Base-by-base conservation (phyloP, 2,329 filamentous ascomycete genomes). In the Ustilaginoidea virens region DNA sequence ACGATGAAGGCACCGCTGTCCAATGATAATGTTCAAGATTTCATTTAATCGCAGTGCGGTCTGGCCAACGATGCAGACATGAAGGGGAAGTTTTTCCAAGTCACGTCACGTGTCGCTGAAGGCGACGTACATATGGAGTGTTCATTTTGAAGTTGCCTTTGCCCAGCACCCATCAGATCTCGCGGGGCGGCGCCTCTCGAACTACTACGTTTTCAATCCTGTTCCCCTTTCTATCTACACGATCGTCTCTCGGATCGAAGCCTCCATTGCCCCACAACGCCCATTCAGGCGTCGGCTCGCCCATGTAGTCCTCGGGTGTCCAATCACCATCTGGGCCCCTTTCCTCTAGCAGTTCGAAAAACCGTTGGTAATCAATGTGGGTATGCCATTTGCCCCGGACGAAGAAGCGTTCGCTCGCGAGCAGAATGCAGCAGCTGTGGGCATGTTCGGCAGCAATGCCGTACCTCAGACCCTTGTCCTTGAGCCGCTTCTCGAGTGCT, bases 381-480 rank as follows among this genome's bases (percentile, higher is more conserved):
- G 87, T 93, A 48, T 90, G 81, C 86, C 86, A 96, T 48, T 72
- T 79, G 4, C 75, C 82, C 28, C 79, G 60, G 23, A 75, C 69
- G 32, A 63, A 60, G 60, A 96, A 98, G 7, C 85, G 61, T 32
- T 78, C 74, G 44, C 80, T 86, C 1, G 83, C 87, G 22, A 96
- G 64, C 29, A 96, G 59, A 14, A 92, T 75, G 49, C 87, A 96
- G 60, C 90, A 96, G 47, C 80, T 90, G 57, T 96, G 87, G 1
- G 82, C 82, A 48, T 96, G 87, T 56, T 96, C 90, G 2, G 87
- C 90, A 0, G 81, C 87, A 41, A 96, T 87, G 12, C 87, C 87
- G 44, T 96, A 96, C 2, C 63, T 63, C 5, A 96, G 61, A 0
- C 81, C 82, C 23, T 81, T 66, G 28, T 64, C 63, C 21, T 63